Evolutionary conservation across 2,329 filamentous ascomycete genomes (phyloP), one percentile per base, ranked within the genome.

Genomic region (Claviceps capensis): DNA sequence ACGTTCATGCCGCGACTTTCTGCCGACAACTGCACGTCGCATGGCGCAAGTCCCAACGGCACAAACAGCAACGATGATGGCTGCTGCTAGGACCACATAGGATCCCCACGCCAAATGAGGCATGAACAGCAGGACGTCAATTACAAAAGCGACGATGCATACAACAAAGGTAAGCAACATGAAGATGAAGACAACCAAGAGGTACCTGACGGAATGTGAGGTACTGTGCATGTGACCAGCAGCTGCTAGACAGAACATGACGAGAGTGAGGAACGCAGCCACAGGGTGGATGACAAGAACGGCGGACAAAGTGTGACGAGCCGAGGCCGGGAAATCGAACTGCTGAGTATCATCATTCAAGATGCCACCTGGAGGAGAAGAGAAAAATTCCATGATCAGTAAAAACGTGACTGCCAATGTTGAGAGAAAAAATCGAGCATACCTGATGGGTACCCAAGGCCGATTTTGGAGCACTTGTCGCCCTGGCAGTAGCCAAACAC

Each of bases 51-150:
- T 90, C 38, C 96, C 82, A 53, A 98, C 78, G 43, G 84, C 85
- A 63, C 87, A 86, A 23, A 88, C 74, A 49, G 86, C 82, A 48
- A 95, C 86, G 52, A 96, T 72, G 54, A 96, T 85, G 23, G 90
- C 94, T 26, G 91, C 88, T 9, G 82, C 91, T 48, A 97, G 76
- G 16, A 96, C 90, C 59, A 97, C 81, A 76, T 91, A 98, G 54
- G 90, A 89, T 57, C 90, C 93, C 88, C 90, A 97, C 63, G 83
- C 81, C 71, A 96, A 72, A 67, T 97, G 90, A 47, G 93, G 93
- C 16, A 96, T 86, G 64, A 98, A 98, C 22, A 98, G 76, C 37
- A 98, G 74, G 26, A 97, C 87, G 67, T 98, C 93, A 61, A 97
- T 83, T 26, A 98, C 73, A 69, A 97, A 97, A 23, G 90, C 86